Base-by-base conservation (phyloP, 2,329 filamentous ascomycete genomes). In the Grosmannia serpens region DNA sequence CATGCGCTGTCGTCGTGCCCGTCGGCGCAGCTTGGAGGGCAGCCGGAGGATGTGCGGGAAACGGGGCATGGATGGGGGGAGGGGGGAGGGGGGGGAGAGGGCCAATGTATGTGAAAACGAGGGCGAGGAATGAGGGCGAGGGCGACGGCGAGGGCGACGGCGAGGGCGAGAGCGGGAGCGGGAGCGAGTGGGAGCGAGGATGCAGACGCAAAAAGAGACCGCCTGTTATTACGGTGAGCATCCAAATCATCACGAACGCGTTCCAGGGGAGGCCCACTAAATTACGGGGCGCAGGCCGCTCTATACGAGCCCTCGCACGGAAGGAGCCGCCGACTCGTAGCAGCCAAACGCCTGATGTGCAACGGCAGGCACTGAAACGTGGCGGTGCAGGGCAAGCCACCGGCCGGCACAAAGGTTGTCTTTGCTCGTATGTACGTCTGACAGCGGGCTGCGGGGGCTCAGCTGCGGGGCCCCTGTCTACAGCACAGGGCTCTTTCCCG, bases 1-100 rank as follows among this genome's bases (percentile, higher is more conserved):
- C 78, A 84, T 81, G 65, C 81, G 77, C 68, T 79, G 80, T 59
- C 80, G 79, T 61, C 81, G 76, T 60, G 79, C 80, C 64, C 77
- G 78, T 61, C 80, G 79, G 67, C 78, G 78, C 65, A 83, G 74
- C 71, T 77, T 79, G 62, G 75, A 76, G 61, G 80, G 80, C 55
- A 82, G 73, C 61, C 78, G 78, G 69, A 81, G 75, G 69, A 82
- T 69, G 65, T 73, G 73, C 64, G 67, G 68, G 58, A 68, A 60
- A 29, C 65, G 63, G 60, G 67, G 64, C 67, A 70, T 70, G 65
- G 65, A 50, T 65, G 69, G 41, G 60, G 3, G 49, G 22, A 24
- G 38, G 9, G 3, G 10, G 26, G 7, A 13, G 44, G 13, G 11
- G 38, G 15, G n/a, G 2, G 15, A 17, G 20, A 31, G 26, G 50